Conservation (phyloP, 2,329 filamentous ascomycete species). For the Arthroderma uncinatum region DNA sequence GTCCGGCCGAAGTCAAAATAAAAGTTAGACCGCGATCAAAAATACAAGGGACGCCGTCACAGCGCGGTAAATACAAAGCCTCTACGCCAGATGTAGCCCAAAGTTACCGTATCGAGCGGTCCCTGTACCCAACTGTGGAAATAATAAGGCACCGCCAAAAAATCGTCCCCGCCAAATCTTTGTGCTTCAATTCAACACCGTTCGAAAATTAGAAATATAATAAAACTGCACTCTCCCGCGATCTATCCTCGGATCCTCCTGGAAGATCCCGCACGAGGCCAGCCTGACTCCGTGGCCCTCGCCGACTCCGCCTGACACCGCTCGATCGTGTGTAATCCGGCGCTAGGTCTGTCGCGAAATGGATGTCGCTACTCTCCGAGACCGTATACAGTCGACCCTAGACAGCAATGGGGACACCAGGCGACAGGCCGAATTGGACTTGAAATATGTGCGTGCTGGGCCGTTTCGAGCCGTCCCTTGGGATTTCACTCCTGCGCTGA, state of each 20-base stretch:
- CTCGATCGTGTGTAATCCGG: not conserved
- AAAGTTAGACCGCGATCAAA: not conserved
- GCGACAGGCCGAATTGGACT: conserved; percentile 52
- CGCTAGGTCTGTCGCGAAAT: conserved; percentile 33
- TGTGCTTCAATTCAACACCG: not conserved
- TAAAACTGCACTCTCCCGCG: not conserved
- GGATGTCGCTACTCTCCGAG: conserved; percentile 51
- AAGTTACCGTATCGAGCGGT: not conserved
- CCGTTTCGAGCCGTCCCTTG: not conserved
- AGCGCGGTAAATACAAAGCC: not conserved
- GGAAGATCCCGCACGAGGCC: not conserved
- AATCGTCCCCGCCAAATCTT: conserved; percentile 7
- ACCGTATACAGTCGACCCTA: conserved; percentile 54
- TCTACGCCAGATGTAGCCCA: not conserved
- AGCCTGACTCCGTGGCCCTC: conserved; percentile 2
- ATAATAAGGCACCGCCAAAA: conserved; percentile 8
- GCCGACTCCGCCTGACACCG: not conserved
- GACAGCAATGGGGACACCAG: conserved; percentile 51
- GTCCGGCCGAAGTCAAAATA: not conserved
- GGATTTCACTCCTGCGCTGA: not conserved
- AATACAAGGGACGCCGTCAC: not conserved
- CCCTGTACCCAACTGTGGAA: not conserved
- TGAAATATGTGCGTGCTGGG: conserved; percentile 48
- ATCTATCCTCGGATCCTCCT: not conserved
- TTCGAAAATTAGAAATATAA: not conserved